Evolutionary conservation across 371 early-diverging fungal genomes (phyloP).

Genomic region (Mucor piriformis): DNA sequence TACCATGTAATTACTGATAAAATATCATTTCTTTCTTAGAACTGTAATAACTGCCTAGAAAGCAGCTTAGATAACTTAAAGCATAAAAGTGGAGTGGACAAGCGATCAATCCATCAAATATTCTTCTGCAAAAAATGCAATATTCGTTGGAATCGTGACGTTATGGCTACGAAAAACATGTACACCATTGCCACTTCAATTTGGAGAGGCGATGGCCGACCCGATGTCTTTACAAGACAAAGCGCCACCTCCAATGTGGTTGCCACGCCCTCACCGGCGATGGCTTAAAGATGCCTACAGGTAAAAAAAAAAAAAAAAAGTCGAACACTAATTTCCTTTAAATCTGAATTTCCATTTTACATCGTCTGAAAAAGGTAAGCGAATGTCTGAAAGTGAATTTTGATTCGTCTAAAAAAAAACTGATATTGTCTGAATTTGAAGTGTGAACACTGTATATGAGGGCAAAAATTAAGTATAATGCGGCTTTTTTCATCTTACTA

Average conservation of each 20-base stretch:
- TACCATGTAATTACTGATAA: background rate
- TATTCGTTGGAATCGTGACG: too few relatives aligned
- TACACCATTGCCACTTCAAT: background rate
- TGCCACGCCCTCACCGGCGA: background rate
- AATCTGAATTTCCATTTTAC: too few relatives aligned
- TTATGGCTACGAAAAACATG: conserved; percentile 8
- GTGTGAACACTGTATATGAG: too few relatives aligned
- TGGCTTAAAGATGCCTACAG: conserved; percentile 5
- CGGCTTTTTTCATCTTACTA: too few relatives aligned
- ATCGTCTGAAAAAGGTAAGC: too few relatives aligned
- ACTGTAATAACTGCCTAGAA: background rate
- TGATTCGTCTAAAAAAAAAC: too few relatives aligned
- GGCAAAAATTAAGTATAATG: too few relatives aligned
- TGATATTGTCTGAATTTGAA: too few relatives aligned
- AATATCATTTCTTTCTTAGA: background rate
- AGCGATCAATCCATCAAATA: background rate
- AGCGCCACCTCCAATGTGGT: conserved; percentile 8
- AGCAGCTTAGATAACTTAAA: background rate
- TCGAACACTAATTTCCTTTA: too few relatives aligned
- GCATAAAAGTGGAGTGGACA: background rate
- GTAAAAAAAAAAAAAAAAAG: background rate
- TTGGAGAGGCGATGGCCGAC: background rate
- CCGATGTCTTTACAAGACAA: background rate
- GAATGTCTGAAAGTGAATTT: too few relatives aligned
- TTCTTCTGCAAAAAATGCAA: conserved; percentile 1